Percentiles rank a stretch among this genome's conserved stretches.
Conservation (phyloP, 768 basidiomycete genomes). For the Rhizopogon sp. region DNA sequence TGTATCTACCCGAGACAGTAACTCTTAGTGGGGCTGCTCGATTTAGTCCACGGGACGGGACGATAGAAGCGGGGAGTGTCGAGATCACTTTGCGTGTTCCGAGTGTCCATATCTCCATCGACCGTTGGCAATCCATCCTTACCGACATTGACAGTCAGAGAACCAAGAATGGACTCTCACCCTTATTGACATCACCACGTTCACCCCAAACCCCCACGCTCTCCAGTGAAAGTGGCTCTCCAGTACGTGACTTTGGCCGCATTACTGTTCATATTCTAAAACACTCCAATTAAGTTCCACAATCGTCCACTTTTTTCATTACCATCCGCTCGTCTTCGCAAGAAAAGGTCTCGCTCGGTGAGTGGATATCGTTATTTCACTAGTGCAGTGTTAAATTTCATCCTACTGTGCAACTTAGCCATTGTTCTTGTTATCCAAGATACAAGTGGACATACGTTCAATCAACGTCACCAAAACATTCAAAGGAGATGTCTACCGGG, state of each 20-base stretch:
- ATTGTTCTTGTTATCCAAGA: slow-evolving; percentile 38
- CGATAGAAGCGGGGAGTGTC: slow-evolving; percentile 49
- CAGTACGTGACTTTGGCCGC: background rate
- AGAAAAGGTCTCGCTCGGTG: slow-evolving; percentile 17
- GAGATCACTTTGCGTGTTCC: slow-evolving; percentile 13
- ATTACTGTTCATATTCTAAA: background rate
- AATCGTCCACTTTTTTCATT: slow-evolving; percentile 10
- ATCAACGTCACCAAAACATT: slow-evolving; percentile 40
- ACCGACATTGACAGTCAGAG: background rate
- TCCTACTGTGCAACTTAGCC: slow-evolving; percentile 28
- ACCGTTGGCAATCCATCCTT: background rate
- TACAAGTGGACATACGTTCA: slow-evolving; percentile 40
- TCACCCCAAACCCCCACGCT: background rate
- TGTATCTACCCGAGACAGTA: slow-evolving; percentile 42
- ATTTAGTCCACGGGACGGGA: slow-evolving; percentile 55
- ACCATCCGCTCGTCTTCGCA: slow-evolving; percentile 10
- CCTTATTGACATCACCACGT: background rate
- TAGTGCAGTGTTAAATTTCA: background rate
- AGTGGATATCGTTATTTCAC: background rate
- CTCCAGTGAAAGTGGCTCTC: background rate
- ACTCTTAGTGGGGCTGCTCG: slow-evolving; percentile 42
- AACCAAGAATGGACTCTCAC: background rate
- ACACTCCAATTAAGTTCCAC: slow-evolving; percentile 12
- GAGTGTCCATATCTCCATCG: background rate
- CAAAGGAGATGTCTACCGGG: slow-evolving; percentile 33